A percentile compares a stretch with the other conserved stretches of the same genome.
These are phyloP conservation scores for Myxozyma udenii DNA, from an alignment of 805 yeast species.

Conservation along the genomic window DNA sequence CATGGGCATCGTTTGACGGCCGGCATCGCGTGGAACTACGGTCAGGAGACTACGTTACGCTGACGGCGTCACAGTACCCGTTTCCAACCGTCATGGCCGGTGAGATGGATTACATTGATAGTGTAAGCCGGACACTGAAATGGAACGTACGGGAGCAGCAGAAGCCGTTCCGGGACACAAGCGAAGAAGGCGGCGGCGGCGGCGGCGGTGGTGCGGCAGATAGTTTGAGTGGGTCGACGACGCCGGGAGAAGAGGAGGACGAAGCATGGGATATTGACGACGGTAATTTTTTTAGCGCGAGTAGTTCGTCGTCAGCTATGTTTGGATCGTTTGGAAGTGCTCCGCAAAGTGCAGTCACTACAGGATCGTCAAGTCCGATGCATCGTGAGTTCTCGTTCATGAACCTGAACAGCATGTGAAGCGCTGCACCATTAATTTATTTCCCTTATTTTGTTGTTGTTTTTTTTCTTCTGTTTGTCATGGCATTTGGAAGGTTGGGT, in stretches of 20 bases:
- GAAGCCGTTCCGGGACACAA: slow-evolving; percentile 70
- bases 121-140: slow-evolving; percentile 79
- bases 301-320: slow-evolving; percentile 14
- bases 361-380: slow-evolving; percentile 26
- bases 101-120: slow-evolving; percentile 70
- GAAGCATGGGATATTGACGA: slow-evolving; percentile 32
- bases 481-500: neutral
- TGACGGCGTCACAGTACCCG: slow-evolving; percentile 83
- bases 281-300: slow-evolving; percentile 18
- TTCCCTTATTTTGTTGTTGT: neutral
- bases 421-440: neutral
- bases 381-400: slow-evolving; percentile 23
- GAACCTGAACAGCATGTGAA: slow-evolving; percentile 2
- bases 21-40: slow-evolving; percentile 75
- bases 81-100: slow-evolving; percentile 84
- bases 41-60: slow-evolving; percentile 80
- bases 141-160: slow-evolving; percentile 93
- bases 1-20: slow-evolving; percentile 98
- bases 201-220: slow-evolving; percentile 32
- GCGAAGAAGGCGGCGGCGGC: too few species aligned
- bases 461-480: neutral
- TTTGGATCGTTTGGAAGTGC: slow-evolving; percentile 19
- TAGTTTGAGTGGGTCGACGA: slow-evolving; percentile 20
- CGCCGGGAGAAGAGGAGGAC: slow-evolving; percentile 11
- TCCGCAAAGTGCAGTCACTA: slow-evolving; percentile 23